phyloP scores from a whole-genome alignment of 169 alveolate species.

The Plasmodium sp. region DNA sequence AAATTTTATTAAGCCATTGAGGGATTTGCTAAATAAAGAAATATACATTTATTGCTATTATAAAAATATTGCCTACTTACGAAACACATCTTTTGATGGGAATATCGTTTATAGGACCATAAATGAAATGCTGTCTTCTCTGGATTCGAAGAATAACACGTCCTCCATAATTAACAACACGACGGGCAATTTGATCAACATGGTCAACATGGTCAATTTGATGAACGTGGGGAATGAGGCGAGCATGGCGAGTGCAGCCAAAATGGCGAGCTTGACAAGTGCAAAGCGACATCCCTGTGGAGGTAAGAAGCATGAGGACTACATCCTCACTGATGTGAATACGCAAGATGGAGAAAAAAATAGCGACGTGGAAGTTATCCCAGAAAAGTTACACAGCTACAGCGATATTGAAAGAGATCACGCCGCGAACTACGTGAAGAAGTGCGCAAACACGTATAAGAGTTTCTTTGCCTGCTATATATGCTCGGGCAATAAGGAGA shows the following conservation, averaged over 20 bases:
- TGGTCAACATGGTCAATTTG: background rate
- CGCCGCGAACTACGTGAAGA: background rate
- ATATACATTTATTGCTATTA: slow-evolving; percentile 59
- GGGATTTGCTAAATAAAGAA: slow-evolving; percentile 63
- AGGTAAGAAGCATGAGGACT: background rate
- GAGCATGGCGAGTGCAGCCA: background rate
- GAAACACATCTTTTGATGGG: slow-evolving; percentile 2
- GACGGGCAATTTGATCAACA: slow-evolving; percentile 16
- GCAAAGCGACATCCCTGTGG: background rate
- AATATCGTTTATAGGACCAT: slow-evolving; percentile 34
- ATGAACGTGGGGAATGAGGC: background rate
- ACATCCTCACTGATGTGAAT: background rate
- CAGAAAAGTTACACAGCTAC: background rate
- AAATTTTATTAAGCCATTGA: slow-evolving; percentile 48
- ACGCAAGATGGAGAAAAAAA: background rate
- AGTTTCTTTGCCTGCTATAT: slow-evolving; percentile 4
- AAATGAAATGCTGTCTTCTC: slow-evolving; percentile 37
- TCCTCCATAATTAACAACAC: slow-evolving; percentile 32
- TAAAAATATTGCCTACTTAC: slow-evolving; percentile 36
- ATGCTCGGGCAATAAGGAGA: slow-evolving; percentile 69
- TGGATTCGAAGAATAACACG: slow-evolving; percentile 32
- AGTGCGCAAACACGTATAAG: background rate
- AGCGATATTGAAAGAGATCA: background rate
- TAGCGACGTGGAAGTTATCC: background rate
- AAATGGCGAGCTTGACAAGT: background rate